Evolutionary conservation across 305 asterid species (phyloP), one percentile per base, ranked within the genome.

Genomic region (Fraxinus floribunda): DNA sequence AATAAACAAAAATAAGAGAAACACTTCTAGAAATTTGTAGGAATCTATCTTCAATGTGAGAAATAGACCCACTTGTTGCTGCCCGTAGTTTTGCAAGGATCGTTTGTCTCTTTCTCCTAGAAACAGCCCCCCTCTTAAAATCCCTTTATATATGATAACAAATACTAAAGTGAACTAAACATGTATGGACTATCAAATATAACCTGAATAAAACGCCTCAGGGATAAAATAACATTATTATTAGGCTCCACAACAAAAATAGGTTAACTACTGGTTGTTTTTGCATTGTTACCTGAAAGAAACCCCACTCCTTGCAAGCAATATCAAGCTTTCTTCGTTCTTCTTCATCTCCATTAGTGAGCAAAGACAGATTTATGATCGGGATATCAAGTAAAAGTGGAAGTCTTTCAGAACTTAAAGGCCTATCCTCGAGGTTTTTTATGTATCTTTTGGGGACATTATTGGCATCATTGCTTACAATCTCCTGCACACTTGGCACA

Each of bases 301-400:
- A 90, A 20, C 94, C 91, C 94, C 92, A 90, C 60, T 89, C 77
- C 18, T 89, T 84, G 81, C 89, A 89, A 68, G 94, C 92, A 11
- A 66, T 11, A 73, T 89, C 90, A 41, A 90, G 20, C 73, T 85
- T 90, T 57, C 46, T 79, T 76, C 79, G 75, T 75, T 90, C 92
- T 5, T 80, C 57, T 60, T 78, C 89, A 20, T 81, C 78, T 75
- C 89, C 89, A 2, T 79, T 22, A 20, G 82, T 35, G 39, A 90
- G 92, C 81, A 81, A 44, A 3, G 85, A 82, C 44, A 86, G 66
- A 80, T 89, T 87, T 10, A 90, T 83, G 85, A 84, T 35, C 0
- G 92, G 94, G 22, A 88, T 83, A 29, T 85, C 79, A 9, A 83
- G 29, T 7, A 89, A 86, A 46, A 9, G 39, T 77, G 52, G 52